Evolutionary conservation across 1,284 basidiomycete genomes (phyloP).

Genomic region (Melampsora abietis-canadensis): DNA sequence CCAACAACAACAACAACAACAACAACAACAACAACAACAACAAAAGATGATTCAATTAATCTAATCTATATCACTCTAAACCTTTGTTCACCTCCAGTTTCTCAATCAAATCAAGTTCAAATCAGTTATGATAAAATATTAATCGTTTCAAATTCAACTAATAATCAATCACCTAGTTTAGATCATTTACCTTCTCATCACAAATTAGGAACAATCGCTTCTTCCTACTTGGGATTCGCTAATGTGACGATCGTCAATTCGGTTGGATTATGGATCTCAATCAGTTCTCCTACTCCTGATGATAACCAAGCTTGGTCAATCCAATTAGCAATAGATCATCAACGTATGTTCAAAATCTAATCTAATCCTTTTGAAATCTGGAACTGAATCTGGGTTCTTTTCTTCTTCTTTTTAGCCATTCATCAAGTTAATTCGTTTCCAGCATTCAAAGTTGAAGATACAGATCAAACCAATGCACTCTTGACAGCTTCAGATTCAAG

Average conservation of each 20-base stretch:
- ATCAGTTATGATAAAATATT: constrained; percentile 11
- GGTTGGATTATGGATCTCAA: constrained; percentile 10
- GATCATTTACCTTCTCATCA: neutral
- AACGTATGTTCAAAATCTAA: no score
- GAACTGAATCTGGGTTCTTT: no score
- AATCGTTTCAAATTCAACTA: constrained; percentile 30
- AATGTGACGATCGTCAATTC: constrained; percentile 25
- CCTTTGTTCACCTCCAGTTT: neutral
- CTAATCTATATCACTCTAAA: constrained; percentile 9
- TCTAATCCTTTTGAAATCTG: no score
- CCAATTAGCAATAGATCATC: constrained; percentile 11
- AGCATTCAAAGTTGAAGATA: constrained; percentile 24
- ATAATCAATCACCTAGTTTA: constrained; percentile 11
- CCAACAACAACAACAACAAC: no score
- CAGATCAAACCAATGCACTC: constrained; percentile 22
- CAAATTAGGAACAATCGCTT: neutral
- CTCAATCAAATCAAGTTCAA: neutral
- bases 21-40: neutral
- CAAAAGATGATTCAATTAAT: no score
- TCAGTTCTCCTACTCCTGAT: constrained; percentile 1
- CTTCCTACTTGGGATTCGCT: constrained; percentile 8
- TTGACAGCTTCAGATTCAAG: constrained; percentile 26
- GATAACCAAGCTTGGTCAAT: neutral
- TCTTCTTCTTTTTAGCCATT: neutral
- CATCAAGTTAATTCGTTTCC: constrained; percentile 11